Conservation (phyloP, 2,329 filamentous ascomycete genomes). For the Sporothrix luriei region DNA sequence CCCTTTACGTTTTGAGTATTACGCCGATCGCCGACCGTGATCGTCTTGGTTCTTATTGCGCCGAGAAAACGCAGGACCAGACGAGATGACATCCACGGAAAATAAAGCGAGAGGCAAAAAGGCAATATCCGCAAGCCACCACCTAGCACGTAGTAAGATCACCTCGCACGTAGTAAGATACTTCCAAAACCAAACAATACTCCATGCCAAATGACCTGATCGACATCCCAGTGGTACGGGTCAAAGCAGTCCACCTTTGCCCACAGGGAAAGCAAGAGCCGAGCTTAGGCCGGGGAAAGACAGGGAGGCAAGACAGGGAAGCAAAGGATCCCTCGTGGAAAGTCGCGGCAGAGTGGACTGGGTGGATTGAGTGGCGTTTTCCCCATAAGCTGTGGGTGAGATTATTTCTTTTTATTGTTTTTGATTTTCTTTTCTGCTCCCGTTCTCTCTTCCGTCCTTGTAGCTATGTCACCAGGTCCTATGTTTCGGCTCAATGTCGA, state of each 20-base stretch:
- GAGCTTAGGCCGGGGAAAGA: slow-evolving; percentile 10
- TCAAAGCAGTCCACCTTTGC: neutral
- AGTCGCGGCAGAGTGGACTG: neutral
- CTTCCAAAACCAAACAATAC: neutral
- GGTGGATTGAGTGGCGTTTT: slow-evolving; percentile 11
- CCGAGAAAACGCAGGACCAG: slow-evolving; percentile 14
- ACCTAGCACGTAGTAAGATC: too few species aligned
- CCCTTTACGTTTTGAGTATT: neutral
- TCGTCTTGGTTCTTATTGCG: slow-evolving; percentile 10
- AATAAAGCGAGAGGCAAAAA: slow-evolving; percentile 7
- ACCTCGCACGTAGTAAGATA: neutral
- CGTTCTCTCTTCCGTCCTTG: neutral
- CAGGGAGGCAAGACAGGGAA: neutral
- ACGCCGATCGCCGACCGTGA: neutral
- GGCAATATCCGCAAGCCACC: neutral
- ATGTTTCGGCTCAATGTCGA: neutral
- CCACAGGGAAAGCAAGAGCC: slow-evolving; percentile 16
- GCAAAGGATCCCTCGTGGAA: neutral
- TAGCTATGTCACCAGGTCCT: neutral
- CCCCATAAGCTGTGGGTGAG: slow-evolving; percentile 10
- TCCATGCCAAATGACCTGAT: neutral
- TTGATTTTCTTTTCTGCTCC: neutral
- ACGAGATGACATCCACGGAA: neutral
- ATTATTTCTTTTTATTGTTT: neutral
- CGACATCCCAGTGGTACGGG: slow-evolving; percentile 1